Conservation (phyloP, 2,329 filamentous ascomycete genomes). For the Fusarium pininemorale region DNA sequence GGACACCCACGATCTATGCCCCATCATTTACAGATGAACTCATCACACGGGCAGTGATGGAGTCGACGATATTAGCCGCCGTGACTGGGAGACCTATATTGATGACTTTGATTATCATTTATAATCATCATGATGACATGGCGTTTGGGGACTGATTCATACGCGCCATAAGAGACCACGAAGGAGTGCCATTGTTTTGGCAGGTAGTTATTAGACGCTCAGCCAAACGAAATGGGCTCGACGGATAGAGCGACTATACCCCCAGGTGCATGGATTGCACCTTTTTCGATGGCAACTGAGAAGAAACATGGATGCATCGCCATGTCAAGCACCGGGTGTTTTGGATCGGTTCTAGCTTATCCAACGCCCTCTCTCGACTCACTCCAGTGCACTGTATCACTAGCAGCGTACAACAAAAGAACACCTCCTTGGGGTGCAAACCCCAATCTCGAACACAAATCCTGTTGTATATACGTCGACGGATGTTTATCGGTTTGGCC, state of each 20-base stretch:
- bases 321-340: constrained; percentile 11
- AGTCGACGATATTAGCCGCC: not conserved
- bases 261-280: constrained; percentile 23
- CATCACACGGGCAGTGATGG: constrained; percentile 32
- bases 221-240: constrained; percentile 11
- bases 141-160: constrained; percentile 32
- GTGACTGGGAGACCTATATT: not conserved
- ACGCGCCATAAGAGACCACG: constrained; percentile 17
- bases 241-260: constrained; percentile 30
- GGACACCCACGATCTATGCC: constrained; percentile 38
- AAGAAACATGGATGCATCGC: constrained; percentile 10
- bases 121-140: constrained; percentile 33
- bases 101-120: constrained; percentile 28
- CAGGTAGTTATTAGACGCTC: constrained; percentile 1
- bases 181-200: constrained; percentile 18
- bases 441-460: constrained; percentile 31
- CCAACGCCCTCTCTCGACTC: constrained; percentile 12
- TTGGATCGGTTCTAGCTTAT: constrained; percentile 17
- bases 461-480: constrained; percentile 35
- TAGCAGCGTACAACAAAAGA: constrained; percentile 36
- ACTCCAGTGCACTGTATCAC: constrained; percentile 36
- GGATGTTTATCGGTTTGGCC: constrained; percentile 10
- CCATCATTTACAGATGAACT: constrained; percentile 38
- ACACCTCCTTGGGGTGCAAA: constrained; percentile 33
- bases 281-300: constrained; percentile 12